Evolutionary conservation across 306 rosid genomes (phyloP).

Genomic region (Prunus salicina): DNA sequence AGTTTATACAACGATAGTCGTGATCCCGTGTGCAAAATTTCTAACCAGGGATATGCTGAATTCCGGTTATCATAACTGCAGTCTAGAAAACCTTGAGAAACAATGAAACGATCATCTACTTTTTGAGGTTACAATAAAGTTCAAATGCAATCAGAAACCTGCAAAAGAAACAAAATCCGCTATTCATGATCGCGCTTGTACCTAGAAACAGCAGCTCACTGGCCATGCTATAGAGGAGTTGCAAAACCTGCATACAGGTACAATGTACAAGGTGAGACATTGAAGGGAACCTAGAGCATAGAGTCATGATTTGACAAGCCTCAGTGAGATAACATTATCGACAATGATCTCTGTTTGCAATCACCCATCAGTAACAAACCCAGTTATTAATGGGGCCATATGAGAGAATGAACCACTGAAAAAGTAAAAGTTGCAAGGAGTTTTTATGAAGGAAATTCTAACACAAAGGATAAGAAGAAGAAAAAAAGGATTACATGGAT

Average conservation of each 20-base stretch:
- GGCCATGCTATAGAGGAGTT: slow-evolving; percentile 68
- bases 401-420: not conserved
- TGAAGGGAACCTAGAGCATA: not conserved
- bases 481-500: not conserved
- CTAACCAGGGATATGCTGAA: not conserved
- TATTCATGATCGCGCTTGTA: slow-evolving; percentile 24
- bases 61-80: slow-evolving; percentile 6
- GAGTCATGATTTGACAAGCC: not conserved
- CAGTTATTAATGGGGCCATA: not conserved
- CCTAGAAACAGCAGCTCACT: slow-evolving; percentile 21
- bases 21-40: slow-evolving; percentile 1
- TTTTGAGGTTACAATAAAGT: slow-evolving; percentile 26
- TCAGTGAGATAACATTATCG: not conserved
- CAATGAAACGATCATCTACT: slow-evolving; percentile 9
- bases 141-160: slow-evolving; percentile 28
- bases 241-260: slow-evolving; percentile 66
- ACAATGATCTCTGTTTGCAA: not conserved
- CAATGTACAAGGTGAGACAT: slow-evolving; percentile 17
- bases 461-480: not conserved
- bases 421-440: not conserved
- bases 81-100: slow-evolving; percentile 9
- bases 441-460: not conserved
- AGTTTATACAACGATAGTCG: slow-evolving; percentile 5
- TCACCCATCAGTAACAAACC: not conserved
- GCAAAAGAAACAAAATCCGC: slow-evolving; percentile 36